Evolutionary conservation across 495 filamentous ascomycete species (phyloP).

Genomic region (Aspergillus sclerotioniger): DNA sequence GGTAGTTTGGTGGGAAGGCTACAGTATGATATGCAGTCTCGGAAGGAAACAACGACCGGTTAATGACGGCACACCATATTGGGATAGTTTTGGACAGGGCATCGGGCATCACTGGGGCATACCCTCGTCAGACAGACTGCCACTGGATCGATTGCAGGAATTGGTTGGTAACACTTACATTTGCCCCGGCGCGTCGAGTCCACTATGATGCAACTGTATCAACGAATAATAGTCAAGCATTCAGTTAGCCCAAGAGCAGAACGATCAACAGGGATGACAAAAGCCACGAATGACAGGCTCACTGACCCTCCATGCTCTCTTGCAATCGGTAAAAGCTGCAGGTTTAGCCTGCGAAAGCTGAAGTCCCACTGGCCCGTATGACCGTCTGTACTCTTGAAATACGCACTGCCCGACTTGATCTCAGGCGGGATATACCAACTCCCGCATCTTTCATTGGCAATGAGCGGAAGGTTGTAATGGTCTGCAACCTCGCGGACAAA

Average conservation of each 20-base stretch:
- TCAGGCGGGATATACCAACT: conserved; percentile 87
- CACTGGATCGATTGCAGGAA: conserved; percentile 11
- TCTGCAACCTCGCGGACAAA: conserved; percentile 61
- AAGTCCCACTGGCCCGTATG: conserved; percentile 89
- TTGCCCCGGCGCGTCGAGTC: conserved; percentile 95
- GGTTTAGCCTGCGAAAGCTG: conserved; percentile 76
- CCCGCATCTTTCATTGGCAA: conserved; percentile 91
- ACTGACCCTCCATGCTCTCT: conserved; percentile 62
- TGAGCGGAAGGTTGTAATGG: conserved; percentile 64
- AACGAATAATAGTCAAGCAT: conserved; percentile 11
- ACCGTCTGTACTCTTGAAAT: conserved; percentile 98
- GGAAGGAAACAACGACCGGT: conserved; percentile 71
- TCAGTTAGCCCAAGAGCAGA: conserved; percentile 2
- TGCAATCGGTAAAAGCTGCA: conserved; percentile 68
- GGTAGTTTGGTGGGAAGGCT: conserved; percentile 61
- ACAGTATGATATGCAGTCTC: conserved; percentile 49
- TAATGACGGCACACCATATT: conserved; percentile 87
- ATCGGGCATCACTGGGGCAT: conserved; percentile 73
- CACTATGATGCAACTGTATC: conserved; percentile 76
- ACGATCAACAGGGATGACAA: background rate
- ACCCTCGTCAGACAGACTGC: conserved; percentile 17
- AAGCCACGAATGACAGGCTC: conserved; percentile 8
- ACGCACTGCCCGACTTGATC: conserved; percentile 66
- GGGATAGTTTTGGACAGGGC: conserved; percentile 90
- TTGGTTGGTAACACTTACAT: conserved; percentile 46